A percentile compares a stretch with the other conserved stretches of the same genome.
Conservation (phyloP, 257 asterid genomes). For the Agastache rugosa region DNA sequence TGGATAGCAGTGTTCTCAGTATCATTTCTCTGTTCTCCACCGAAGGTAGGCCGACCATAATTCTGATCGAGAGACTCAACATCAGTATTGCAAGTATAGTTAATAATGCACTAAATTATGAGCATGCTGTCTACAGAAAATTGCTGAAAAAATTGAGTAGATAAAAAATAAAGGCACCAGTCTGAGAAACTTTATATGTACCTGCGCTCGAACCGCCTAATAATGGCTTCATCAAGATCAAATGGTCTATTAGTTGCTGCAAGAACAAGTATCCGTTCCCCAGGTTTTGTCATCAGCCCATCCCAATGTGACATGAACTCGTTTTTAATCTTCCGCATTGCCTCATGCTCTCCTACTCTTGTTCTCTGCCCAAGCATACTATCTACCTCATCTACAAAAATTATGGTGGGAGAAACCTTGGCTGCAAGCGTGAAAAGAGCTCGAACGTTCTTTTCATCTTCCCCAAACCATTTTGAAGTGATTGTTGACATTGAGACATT, state of each 20-base stretch:
- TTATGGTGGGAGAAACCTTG: slow-evolving; percentile 85
- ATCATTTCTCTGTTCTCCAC: slow-evolving; percentile 87
- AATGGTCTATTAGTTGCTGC: slow-evolving; percentile 96
- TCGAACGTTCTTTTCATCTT: slow-evolving; percentile 90
- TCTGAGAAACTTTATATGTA: slow-evolving; percentile 29
- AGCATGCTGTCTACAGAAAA: background rate
- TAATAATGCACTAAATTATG: background rate
- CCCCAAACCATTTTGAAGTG: slow-evolving; percentile 98
- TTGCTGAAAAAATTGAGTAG: background rate
- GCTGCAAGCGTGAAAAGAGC: slow-evolving; percentile 93
- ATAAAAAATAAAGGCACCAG: background rate
- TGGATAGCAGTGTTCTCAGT: slow-evolving; percentile 78
- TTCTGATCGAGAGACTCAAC: slow-evolving; percentile 51
- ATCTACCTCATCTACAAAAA: slow-evolving; percentile 95
- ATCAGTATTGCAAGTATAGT: slow-evolving; percentile 27
- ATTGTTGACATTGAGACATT: slow-evolving; percentile 95
- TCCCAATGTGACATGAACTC: slow-evolving; percentile 96
- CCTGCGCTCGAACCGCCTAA: slow-evolving; percentile 97
- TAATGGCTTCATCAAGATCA: slow-evolving; percentile 95
- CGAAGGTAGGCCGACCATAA: slow-evolving; percentile 93
- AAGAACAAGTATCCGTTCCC: slow-evolving; percentile 85
- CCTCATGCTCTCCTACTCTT: slow-evolving; percentile 94
- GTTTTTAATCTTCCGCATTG: slow-evolving; percentile 90
- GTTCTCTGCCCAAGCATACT: slow-evolving; percentile 96
- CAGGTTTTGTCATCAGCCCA: slow-evolving; percentile 80